These are phyloP conservation scores for Penicillium italicum DNA, from an alignment of 2,329 filamentous ascomycete genomes.

Conservation along the genomic window DNA sequence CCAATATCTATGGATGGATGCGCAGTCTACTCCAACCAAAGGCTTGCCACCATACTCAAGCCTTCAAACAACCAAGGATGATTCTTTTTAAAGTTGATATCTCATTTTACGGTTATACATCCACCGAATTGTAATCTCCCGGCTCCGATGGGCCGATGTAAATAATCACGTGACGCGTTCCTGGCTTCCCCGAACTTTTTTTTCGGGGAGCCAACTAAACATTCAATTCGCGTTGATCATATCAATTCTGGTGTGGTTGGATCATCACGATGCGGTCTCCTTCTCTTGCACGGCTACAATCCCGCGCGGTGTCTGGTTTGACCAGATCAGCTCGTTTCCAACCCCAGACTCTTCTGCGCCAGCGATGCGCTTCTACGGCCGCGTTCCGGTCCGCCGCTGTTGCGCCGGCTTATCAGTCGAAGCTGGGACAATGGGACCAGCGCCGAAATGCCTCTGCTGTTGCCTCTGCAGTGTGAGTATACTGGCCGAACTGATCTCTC, in stretches of 20 bases:
- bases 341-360: slow-evolving; percentile 35
- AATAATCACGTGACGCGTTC: slow-evolving; percentile 33
- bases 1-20: background rate
- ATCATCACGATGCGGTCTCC: slow-evolving; percentile 40
- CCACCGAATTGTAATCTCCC: slow-evolving; percentile 13
- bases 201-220: slow-evolving; percentile 29
- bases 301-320: slow-evolving; percentile 38
- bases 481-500: background rate
- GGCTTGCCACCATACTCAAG: background rate
- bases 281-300: slow-evolving; percentile 40
- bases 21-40: background rate
- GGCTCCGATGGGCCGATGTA: slow-evolving; percentile 20
- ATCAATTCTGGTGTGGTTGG: slow-evolving; percentile 28
- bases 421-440: slow-evolving; percentile 43
- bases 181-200: slow-evolving; percentile 41
- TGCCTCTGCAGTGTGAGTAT: slow-evolving; percentile 45
- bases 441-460: slow-evolving; percentile 43
- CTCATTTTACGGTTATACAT: background rate
- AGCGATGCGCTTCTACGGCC: slow-evolving; percentile 40
- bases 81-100: background rate
- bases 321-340: slow-evolving; percentile 35
- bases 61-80: background rate
- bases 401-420: slow-evolving; percentile 34
- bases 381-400: slow-evolving; percentile 34
- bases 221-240: slow-evolving; percentile 23